Evolutionary conservation across 257 asterid genomes (phyloP), one percentile per base, ranked within the genome.

Genomic region (Pogostemon cablin): DNA sequence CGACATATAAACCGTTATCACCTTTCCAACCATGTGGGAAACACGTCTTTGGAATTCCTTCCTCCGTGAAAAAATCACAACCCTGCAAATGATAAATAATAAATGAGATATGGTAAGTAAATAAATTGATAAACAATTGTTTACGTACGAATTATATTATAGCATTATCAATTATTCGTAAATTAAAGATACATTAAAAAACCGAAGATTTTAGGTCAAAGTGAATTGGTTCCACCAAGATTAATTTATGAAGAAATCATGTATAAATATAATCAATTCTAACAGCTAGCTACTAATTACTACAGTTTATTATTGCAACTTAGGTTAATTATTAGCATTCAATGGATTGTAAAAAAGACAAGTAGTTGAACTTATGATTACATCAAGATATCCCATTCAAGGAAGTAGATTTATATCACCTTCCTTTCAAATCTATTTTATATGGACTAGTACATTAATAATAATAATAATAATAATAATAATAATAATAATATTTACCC

Each of bases 11-110:
- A 0, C 76, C 76, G 6, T 72, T 25, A 7, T 72, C 32, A 2
- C 76, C 76, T 41, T 20, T 72, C 76, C 76, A 72, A 52, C 76
- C 62, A 7, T 72, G n/a, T 1, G 64, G 70, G 52, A 72, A 72
- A 2, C 38, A 20, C 7, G 55, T 39, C 10, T 41, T 62, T 0
- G 76, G 76, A 68, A 50, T 50, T 62, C 76, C 76, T 7, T 62
- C 70, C 32, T 72, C 65, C 0, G 70, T 72, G 47, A 72, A 72
- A 52, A 72, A 72, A 62, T 72, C 56, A 8, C 38, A 62, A 3
- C 76, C 76, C 76, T 71, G 32, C 32, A 25, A 25, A 25, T 25
- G 32, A 37, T 17, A n/a, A 4, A 4, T 9, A 7, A 52, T 5
- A 3, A 7, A 56, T 7, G 1, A 25, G 9, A 25, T 4, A 50